Percentiles rank a stretch among this genome's conserved stretches.
Conservation (phyloP, 2,329 filamentous ascomycete species). For the Xylaria hypoxylon region DNA sequence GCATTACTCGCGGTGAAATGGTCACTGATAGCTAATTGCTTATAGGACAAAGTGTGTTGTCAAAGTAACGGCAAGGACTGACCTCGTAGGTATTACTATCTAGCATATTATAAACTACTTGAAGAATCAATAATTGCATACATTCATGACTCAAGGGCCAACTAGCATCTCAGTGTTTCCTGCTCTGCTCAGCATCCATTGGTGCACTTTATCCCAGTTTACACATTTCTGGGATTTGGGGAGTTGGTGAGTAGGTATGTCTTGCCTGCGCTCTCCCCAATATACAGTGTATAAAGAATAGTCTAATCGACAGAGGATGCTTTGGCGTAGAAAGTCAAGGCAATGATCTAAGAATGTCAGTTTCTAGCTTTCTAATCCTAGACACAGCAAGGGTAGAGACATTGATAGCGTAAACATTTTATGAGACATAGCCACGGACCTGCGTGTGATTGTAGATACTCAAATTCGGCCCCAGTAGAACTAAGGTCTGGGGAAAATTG, state of each 20-base stretch:
- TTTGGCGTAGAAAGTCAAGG: conserved; percentile 32
- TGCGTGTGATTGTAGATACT: conserved; percentile 1
- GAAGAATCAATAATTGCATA: too few species aligned
- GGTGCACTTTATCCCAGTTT: conserved; percentile 30
- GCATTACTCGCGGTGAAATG: too few species aligned
- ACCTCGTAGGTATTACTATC: too few species aligned
- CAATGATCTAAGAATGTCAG: conserved; percentile 24
- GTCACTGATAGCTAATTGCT: too few species aligned
- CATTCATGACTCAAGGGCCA: too few species aligned
- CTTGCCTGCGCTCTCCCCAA: conserved; percentile 22
- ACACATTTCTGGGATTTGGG: conserved; percentile 21
- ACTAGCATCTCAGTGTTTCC: conserved; percentile 14
- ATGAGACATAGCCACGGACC: not conserved
- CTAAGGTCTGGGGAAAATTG: conserved; percentile 18
- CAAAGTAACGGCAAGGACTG: too few species aligned
- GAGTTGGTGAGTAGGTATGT: conserved; percentile 6
- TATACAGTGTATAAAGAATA: conserved; percentile 27
- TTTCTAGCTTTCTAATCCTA: not conserved
- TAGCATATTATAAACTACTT: too few species aligned
- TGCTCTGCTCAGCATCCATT: conserved; percentile 23
- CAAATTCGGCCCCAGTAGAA: not conserved
- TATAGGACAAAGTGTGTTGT: too few species aligned
- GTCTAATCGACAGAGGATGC: conserved; percentile 25
- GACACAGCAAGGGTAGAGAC: too few species aligned
- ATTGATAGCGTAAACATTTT: too few species aligned